Conservation (phyloP, 495 filamentous ascomycete species). For the Neurospora sublineolata region DNA sequence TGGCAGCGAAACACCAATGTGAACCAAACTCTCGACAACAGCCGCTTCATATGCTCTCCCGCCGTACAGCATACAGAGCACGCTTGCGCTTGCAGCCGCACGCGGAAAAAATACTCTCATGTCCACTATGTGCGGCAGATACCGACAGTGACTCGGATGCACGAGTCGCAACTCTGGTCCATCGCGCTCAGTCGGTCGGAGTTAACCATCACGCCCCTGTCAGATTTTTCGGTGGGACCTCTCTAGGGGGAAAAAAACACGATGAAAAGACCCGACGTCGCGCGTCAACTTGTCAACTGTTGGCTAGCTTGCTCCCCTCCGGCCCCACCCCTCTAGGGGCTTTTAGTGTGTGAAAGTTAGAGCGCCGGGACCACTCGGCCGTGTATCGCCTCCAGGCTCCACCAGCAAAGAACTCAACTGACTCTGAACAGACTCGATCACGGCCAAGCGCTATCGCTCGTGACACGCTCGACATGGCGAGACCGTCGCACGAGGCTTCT, state of each 20-base stretch:
- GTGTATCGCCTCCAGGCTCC: slow-evolving; percentile 15
- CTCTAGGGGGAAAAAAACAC: background rate
- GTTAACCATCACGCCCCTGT: background rate
- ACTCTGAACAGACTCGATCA: slow-evolving; percentile 14
- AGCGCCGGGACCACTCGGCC: background rate
- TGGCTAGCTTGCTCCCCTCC: background rate
- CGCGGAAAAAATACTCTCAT: background rate
- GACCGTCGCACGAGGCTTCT: slow-evolving; percentile 22
- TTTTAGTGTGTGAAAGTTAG: background rate
- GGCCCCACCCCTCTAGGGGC: background rate
- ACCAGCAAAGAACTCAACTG: slow-evolving; percentile 16
- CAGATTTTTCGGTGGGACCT: background rate
- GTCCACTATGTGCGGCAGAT: background rate
- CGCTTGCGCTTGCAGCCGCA: background rate
- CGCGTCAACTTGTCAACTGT: background rate
- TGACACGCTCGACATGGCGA: slow-evolving; percentile 9
- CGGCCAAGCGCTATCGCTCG: slow-evolving; percentile 11
- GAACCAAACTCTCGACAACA: background rate
- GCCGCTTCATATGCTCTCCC: background rate
- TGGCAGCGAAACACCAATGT: background rate
- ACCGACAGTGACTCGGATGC: background rate
- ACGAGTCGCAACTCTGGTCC: background rate
- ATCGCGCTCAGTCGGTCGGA: background rate
- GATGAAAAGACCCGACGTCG: background rate
- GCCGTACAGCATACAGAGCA: background rate